These are phyloP conservation scores for Zygotorulaspora sp. DNA, from an alignment of 805 yeast species.

Conservation along the genomic window DNA sequence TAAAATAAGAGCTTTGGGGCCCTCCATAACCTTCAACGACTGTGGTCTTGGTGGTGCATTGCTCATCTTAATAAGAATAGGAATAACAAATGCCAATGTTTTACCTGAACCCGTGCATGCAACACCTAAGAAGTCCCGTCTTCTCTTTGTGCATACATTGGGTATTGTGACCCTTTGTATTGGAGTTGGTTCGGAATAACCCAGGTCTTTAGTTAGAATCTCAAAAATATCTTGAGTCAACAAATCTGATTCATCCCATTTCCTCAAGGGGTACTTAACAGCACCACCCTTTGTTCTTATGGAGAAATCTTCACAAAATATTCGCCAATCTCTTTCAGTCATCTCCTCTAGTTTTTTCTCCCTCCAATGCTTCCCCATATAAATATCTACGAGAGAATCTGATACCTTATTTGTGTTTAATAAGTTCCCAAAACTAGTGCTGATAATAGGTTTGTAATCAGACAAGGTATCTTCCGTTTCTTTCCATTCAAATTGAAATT, in stretches of 20 bases:
- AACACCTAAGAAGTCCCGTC: slow-evolving; percentile 74
- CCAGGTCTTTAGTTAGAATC: slow-evolving; percentile 37
- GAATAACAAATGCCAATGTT: slow-evolving; percentile 77
- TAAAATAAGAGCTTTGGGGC: slow-evolving; percentile 69
- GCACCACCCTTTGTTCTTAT: slow-evolving; percentile 50
- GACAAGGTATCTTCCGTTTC: slow-evolving; percentile 59
- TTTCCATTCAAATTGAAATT: slow-evolving; percentile 69
- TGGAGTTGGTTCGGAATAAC: slow-evolving; percentile 73
- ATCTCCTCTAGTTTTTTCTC: slow-evolving; percentile 58
- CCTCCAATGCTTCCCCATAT: slow-evolving; percentile 51
- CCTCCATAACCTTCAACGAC: slow-evolving; percentile 45
- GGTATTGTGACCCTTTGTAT: slow-evolving; percentile 90
- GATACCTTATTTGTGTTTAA: slow-evolving; percentile 15
- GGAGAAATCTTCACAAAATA: slow-evolving; percentile 70
- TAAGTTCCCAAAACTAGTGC: slow-evolving; percentile 22
- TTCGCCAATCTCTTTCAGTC: slow-evolving; percentile 87
- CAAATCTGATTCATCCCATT: slow-evolving; percentile 60
- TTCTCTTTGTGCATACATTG: slow-evolving; percentile 42
- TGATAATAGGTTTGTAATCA: slow-evolving; percentile 40
- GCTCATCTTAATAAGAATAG: slow-evolving; percentile 55
- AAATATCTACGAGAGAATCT: slow-evolving; percentile 17
- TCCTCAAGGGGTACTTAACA: slow-evolving; percentile 55
- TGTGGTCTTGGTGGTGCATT: slow-evolving; percentile 45
- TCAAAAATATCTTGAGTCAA: slow-evolving; percentile 43
- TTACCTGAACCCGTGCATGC: slow-evolving; percentile 98